These are phyloP conservation scores for Verticillium longisporum DNA, from an alignment of 2,329 filamentous ascomycete species.

Conservation along the genomic window DNA sequence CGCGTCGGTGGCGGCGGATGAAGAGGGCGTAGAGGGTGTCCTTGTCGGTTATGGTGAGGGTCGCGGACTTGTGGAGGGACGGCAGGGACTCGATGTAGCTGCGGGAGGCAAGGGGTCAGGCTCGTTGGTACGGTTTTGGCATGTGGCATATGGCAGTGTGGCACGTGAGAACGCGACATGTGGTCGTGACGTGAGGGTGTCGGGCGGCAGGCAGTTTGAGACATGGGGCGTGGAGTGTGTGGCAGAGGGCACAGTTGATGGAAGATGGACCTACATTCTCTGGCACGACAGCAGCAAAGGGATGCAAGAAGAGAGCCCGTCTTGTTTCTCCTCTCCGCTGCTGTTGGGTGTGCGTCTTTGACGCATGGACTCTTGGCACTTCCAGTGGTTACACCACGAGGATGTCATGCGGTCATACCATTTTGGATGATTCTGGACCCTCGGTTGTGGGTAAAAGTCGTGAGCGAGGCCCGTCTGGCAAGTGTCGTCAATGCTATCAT, in stretches of 20 bases:
- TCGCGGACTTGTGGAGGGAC: conserved; percentile 3
- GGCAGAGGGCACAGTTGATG: neutral
- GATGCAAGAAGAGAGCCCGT: conserved; percentile 1
- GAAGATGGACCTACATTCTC: conserved; percentile 3
- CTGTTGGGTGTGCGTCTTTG: neutral
- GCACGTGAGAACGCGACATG: neutral
- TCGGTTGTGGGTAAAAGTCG: conserved; percentile 1
- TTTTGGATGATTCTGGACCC: conserved; percentile 5
- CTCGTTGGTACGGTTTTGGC: neutral
- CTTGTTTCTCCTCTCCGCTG: neutral
- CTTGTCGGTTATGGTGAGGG: conserved; percentile 9
- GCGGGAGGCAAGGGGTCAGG: neutral
- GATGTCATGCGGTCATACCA: conserved; percentile 11
- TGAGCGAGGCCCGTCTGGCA: conserved; percentile 5
- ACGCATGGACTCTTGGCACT: conserved; percentile 8
- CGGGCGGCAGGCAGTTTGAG: neutral
- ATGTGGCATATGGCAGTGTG: neutral
- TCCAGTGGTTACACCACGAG: conserved; percentile 13
- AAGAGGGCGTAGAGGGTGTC: conserved; percentile 6
- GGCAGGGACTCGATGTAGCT: conserved; percentile 7
- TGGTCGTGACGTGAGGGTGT: neutral
- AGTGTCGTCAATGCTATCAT: conserved; percentile 8
- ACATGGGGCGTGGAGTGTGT: neutral
- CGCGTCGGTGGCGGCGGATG: neutral
- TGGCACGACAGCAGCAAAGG: conserved; percentile 9